These are phyloP conservation scores for Hyaloperonospora arabidopsidis DNA, from an alignment of 352 stramenopile species.

Conservation along the genomic window DNA sequence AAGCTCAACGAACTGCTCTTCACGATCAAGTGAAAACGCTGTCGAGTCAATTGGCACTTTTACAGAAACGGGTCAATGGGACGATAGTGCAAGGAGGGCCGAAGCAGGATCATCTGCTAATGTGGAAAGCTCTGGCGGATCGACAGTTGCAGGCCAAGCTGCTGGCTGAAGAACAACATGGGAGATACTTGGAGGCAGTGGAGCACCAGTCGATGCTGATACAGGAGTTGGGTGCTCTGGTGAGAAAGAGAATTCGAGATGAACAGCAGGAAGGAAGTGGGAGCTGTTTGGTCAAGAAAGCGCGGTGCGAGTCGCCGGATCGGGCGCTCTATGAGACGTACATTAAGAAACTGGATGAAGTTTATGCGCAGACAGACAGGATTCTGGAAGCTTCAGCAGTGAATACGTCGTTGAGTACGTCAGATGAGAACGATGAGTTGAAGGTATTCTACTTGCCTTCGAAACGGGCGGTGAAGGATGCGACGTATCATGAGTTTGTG, in stretches of 20 bases:
- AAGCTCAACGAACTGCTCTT: constrained; percentile 3
- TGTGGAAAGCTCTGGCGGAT: constrained; percentile 26
- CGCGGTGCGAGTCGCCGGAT: constrained; percentile 13
- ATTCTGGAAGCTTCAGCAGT: too few species aligned
- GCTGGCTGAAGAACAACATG: constrained; percentile 16
- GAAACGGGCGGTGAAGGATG: not conserved
- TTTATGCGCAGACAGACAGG: too few species aligned
- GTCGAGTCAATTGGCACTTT: too few species aligned
- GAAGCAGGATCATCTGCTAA: not conserved
- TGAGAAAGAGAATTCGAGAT: constrained; percentile 21
- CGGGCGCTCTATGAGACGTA: constrained; percentile 18
- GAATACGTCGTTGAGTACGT: too few species aligned
- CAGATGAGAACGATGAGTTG: not conserved
- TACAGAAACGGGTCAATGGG: too few species aligned
- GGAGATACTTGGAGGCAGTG: constrained; percentile 12
- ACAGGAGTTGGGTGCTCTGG: constrained; percentile 6
- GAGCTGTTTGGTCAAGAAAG: constrained; percentile 4
- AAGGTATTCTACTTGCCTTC: not conserved
- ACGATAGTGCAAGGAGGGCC: not conserved
- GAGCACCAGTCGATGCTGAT: constrained; percentile 15
- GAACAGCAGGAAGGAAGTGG: constrained; percentile 8
- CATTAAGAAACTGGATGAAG: constrained; percentile 12
- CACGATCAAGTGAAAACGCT: too few species aligned
- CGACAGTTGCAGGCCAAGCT: constrained; percentile 16
- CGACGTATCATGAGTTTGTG: constrained; percentile 17